phyloP scores from a whole-genome alignment of 225 moss, liverwort and hornwort species.

The Rhytidiadelphus loreus region DNA sequence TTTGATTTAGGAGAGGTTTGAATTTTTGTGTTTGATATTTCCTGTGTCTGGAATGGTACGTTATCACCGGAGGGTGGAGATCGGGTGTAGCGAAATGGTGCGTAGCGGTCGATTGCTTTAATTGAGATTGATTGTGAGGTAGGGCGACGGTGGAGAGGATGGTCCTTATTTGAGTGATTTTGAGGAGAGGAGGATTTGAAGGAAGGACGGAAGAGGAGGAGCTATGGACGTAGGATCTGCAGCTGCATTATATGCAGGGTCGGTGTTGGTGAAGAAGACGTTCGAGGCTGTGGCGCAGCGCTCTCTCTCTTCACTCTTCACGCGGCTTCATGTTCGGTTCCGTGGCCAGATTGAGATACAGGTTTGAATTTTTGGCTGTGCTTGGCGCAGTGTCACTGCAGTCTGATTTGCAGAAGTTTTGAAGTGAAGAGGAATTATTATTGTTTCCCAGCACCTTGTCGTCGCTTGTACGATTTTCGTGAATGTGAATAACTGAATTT shows the following conservation, averaged over 20 bases:
- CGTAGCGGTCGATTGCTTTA: background rate
- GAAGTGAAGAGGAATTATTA: background rate
- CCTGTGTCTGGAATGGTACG: background rate
- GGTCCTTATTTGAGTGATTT: background rate
- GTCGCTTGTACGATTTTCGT: background rate
- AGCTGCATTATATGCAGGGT: slow-evolving; percentile 49
- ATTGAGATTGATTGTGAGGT: background rate
- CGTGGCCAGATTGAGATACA: slow-evolving; percentile 44
- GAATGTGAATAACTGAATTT: background rate
- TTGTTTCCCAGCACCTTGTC: background rate
- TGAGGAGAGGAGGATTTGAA: background rate
- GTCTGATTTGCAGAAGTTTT: background rate
- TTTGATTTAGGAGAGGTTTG: background rate
- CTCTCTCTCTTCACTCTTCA: slow-evolving; percentile 49
- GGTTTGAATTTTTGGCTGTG: background rate
- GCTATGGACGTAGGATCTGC: slow-evolving; percentile 48
- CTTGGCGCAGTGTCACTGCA: background rate
- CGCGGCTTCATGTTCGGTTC: slow-evolving; percentile 39
- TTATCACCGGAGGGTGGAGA: background rate
- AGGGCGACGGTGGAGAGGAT: background rate
- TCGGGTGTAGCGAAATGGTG: background rate
- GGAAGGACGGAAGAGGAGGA: background rate
- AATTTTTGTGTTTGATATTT: background rate
- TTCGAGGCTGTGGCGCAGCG: slow-evolving; percentile 60
- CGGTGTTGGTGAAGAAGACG: slow-evolving; percentile 42